Evolutionary conservation across 2,329 filamentous ascomycete genomes (phyloP).

Genomic region (Parafenestella ontariensis): DNA sequence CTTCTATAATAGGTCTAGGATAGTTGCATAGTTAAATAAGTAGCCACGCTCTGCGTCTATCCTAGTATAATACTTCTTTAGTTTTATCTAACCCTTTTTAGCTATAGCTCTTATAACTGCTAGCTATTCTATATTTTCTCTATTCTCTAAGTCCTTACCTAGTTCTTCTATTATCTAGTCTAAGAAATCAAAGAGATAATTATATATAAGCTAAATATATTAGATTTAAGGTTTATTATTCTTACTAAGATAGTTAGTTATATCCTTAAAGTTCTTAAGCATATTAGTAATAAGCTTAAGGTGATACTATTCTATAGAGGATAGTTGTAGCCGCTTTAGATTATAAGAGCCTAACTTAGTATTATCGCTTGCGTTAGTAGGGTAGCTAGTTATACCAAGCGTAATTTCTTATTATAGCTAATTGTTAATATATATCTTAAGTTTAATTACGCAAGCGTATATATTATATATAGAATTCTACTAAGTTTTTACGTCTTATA

Average conservation of each 20-base stretch:
- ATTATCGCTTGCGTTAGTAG: neutral
- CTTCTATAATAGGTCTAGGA: slow-evolving; percentile 4
- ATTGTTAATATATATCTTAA: slow-evolving; percentile 15
- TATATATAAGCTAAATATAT: neutral
- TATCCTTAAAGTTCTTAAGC: neutral
- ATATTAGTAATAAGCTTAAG: neutral
- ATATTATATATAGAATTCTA: slow-evolving; percentile 18
- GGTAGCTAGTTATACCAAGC: neutral
- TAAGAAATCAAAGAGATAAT: neutral
- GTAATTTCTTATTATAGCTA: slow-evolving; percentile 12
- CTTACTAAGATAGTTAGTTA: neutral
- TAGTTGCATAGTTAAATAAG: neutral
- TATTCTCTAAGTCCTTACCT: neutral
- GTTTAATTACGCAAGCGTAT: slow-evolving; percentile 3
- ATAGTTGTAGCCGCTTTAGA: neutral
- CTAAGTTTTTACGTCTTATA: slow-evolving; percentile 5
- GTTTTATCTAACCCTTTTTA: neutral
- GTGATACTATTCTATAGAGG: neutral
- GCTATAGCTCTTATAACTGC: neutral
- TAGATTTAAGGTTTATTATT: neutral
- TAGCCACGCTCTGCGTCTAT: neutral
- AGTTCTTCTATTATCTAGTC: neutral
- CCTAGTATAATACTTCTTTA: neutral
- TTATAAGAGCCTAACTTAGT: neutral
- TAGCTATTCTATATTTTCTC: neutral